phyloP scores from a whole-genome alignment of 179 eudicot genomes.

The Spinacia oleracea region DNA sequence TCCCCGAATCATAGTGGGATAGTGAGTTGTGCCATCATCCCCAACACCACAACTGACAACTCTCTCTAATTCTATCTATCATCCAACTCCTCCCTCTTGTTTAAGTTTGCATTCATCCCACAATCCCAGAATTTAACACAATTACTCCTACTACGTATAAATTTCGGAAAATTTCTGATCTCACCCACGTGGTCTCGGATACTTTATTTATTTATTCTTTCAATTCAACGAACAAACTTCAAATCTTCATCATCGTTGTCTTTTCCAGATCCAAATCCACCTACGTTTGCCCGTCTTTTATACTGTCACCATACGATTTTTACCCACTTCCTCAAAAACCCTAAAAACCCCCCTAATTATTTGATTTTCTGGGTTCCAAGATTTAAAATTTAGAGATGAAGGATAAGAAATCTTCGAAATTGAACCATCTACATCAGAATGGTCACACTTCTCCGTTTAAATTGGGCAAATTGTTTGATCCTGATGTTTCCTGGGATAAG shows the following conservation, averaged over 20 bases:
- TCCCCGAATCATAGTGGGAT: conserved; percentile 1
- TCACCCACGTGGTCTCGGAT: conserved; percentile 14
- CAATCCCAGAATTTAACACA: neutral
- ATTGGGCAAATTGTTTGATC: conserved; percentile 77
- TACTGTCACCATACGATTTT: neutral
- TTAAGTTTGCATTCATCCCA: neutral
- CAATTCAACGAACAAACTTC: neutral
- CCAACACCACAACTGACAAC: too few species aligned
- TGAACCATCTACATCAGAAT: conserved; percentile 46
- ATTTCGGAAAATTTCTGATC: neutral
- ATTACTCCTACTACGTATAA: too few species aligned
- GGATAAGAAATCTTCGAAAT: conserved; percentile 61
- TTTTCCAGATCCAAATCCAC: conserved; percentile 30
- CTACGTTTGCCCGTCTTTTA: neutral
- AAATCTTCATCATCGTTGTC: conserved; percentile 12
- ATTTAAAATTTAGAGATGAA: conserved; percentile 23
- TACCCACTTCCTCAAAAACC: conserved; percentile 24
- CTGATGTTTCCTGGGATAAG: conserved; percentile 98
- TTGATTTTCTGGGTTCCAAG: neutral
- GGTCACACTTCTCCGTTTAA: conserved; percentile 74
- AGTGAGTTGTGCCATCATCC: neutral
- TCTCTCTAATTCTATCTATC: neutral
- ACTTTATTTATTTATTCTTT: neutral
- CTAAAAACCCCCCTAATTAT: conserved; percentile 4
- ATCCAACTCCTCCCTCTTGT: neutral